Percentiles rank a stretch among this genome's conserved stretches.
phyloP scores from a whole-genome alignment of 2,329 filamentous ascomycete species.

The Verticillium albo-atrum region DNA sequence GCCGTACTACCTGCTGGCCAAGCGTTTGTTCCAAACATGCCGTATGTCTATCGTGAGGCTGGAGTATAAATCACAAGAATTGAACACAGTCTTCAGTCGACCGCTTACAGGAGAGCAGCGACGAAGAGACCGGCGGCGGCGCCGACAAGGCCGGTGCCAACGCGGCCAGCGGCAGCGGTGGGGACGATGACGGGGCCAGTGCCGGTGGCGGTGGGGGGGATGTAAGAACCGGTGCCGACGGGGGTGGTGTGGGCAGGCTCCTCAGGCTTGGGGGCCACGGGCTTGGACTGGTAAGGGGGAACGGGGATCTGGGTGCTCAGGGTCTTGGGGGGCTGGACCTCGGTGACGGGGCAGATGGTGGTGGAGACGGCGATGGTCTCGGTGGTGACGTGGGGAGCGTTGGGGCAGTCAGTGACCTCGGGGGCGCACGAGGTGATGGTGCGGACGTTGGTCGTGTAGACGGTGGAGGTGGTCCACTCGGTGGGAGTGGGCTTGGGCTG shows the following conservation, averaged over 20 bases:
- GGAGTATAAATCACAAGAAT: neutral
- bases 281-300: neutral
- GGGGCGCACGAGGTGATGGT: conserved; percentile 10
- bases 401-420: conserved; percentile 4
- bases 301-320: neutral
- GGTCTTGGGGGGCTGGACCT: conserved; percentile 4
- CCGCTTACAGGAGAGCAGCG: conserved; percentile 5
- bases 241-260: neutral
- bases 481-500: conserved; percentile 18
- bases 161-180: conserved; percentile 4
- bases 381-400: conserved; percentile 27
- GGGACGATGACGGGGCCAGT: neutral
- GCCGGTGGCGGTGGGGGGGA: neutral
- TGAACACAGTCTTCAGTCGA: neutral
- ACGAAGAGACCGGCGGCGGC: conserved; percentile 7
- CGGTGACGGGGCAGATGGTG: conserved; percentile 28
- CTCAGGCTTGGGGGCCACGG: neutral
- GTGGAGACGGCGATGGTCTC: conserved; percentile 32
- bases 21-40: neutral
- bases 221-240: neutral
- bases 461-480: conserved; percentile 12
- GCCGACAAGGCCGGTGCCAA: conserved; percentile 4
- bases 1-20: neutral
- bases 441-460: conserved; percentile 12
- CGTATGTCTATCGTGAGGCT: neutral